phyloP scores from a whole-genome alignment of 139 green algal species.

The Trebouxia sp. region DNA sequence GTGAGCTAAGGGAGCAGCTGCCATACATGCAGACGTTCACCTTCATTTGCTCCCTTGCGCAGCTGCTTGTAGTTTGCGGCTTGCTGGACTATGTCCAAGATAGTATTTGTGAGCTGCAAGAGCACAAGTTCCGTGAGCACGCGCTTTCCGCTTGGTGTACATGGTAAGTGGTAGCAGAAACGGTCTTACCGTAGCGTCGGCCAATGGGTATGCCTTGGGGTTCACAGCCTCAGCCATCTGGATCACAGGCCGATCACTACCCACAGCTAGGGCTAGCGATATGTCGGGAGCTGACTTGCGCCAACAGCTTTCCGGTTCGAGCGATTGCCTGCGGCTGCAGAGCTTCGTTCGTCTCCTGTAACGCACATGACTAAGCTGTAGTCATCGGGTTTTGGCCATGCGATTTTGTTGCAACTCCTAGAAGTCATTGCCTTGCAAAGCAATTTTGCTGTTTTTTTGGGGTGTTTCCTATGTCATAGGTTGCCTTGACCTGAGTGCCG shows the following conservation, averaged over 20 bases:
- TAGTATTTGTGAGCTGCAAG: conserved; percentile 92
- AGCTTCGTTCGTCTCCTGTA: too few relatives aligned
- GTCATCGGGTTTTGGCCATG: too few relatives aligned
- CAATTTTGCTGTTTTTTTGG: too few relatives aligned
- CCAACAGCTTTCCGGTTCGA: too few relatives aligned
- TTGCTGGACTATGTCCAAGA: conserved; percentile 99
- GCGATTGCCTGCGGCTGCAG: too few relatives aligned
- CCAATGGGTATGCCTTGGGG: conserved; percentile 98
- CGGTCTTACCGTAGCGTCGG: conserved; percentile 67
- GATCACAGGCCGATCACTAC: conserved; percentile 37
- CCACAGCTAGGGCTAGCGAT: neutral
- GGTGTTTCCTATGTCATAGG: too few relatives aligned
- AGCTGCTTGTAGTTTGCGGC: conserved; percentile 99
- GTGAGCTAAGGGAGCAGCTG: too few relatives aligned
- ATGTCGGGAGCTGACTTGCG: too few relatives aligned
- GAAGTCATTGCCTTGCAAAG: too few relatives aligned
- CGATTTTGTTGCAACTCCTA: too few relatives aligned
- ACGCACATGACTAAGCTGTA: too few relatives aligned
- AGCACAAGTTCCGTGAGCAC: neutral
- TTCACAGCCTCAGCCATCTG: conserved; percentile 91
- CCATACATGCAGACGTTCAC: conserved; percentile 52
- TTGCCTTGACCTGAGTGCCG: too few relatives aligned
- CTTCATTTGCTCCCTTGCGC: conserved; percentile 99
- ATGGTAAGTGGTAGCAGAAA: neutral
- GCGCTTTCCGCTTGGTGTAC: neutral